phyloP scores from a whole-genome alignment of 2,329 filamentous ascomycete genomes.

The Phaeosphaeriaceae sp. region DNA sequence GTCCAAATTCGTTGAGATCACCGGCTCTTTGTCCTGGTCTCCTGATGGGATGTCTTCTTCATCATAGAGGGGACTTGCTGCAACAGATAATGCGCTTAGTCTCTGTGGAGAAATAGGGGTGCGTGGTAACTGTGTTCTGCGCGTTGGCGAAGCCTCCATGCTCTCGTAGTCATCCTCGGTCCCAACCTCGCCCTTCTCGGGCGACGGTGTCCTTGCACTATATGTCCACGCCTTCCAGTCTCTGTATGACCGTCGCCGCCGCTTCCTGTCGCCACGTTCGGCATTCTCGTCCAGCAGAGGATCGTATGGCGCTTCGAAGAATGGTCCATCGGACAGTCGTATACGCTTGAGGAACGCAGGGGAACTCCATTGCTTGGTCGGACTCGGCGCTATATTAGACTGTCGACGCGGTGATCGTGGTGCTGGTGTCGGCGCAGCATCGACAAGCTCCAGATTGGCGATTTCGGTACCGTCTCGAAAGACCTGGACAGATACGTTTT shows the following conservation, averaged over 20 bases:
- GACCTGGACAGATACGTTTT: slow-evolving; percentile 46
- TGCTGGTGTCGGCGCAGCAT: slow-evolving; percentile 38
- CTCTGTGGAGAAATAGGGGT: slow-evolving; percentile 37
- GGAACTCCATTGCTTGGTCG: slow-evolving; percentile 66
- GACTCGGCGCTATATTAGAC: slow-evolving; percentile 10
- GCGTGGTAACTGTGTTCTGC: slow-evolving; percentile 27
- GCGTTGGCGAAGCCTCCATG: slow-evolving; percentile 29
- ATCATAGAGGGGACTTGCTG: slow-evolving; percentile 1
- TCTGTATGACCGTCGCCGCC: slow-evolving; percentile 72
- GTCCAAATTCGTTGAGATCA: neutral
- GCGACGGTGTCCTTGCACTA: slow-evolving; percentile 73
- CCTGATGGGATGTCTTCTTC: neutral
- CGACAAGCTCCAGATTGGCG: slow-evolving; percentile 62
- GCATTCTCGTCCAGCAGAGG: slow-evolving; percentile 67
- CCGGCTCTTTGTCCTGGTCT: neutral
- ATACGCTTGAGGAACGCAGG: slow-evolving; percentile 78
- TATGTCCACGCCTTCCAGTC: slow-evolving; percentile 77
- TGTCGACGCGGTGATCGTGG: slow-evolving; percentile 30
- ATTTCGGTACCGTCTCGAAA: slow-evolving; percentile 57
- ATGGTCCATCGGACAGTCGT: slow-evolving; percentile 71
- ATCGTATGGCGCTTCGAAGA: slow-evolving; percentile 68
- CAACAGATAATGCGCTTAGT: slow-evolving; percentile 5
- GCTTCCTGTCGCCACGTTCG: slow-evolving; percentile 71
- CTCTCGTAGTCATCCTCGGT: slow-evolving; percentile 24
- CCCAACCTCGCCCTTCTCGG: slow-evolving; percentile 59